Evolutionary conservation across 2,329 filamentous ascomycete species (phyloP), one percentile per base, ranked within the genome.

Genomic region (Cephalotrichum gorgonifer): DNA sequence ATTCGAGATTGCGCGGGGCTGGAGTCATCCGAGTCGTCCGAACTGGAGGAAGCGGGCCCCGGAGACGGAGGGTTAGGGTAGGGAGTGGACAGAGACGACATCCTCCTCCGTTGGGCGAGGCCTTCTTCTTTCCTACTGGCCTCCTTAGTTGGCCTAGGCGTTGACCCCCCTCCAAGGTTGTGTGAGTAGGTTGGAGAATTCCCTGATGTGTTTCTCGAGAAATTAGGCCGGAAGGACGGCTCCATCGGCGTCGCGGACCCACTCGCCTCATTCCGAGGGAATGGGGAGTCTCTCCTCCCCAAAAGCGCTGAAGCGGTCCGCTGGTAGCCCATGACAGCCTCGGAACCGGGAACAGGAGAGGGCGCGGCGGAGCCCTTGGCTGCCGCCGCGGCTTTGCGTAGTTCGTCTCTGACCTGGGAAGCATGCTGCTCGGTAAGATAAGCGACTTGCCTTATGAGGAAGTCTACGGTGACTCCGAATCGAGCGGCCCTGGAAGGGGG

Each of bases 381-480:
- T 3, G 74, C 73, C 6, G 75, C 75, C 3, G 77, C 80, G 41
- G 83, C 80, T 61, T 85, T 93, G 53, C 86, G 81, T 72, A 97
- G 88, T 67, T 96, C 89, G 20, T 86, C 89, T 55, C 88, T 81
- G 44, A 97, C 87, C 62, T 96, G 88, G 1, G 87, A 86, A 26
- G 94, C 78, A 68, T 97, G 88, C 47, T 87, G 78, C 62, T 97
- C 90, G 60, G 93, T 95, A 6, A 97, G 78, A 78, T 89, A 95
- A 64, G 88, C 89, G 54, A 89, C 89, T 66, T 98, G 89, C 62
- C 95, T 88, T 15, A 96, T 78, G 28, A 98, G 76, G 60, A 97
- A 97, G 38, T 88, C 78, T 51, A 94, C 80, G 25, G 87, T 85
- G 20, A 96, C 91, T 54, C 90, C 78, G 65, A 96, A 95, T 43